These are phyloP conservation scores for Kuraishia cidri DNA, from an alignment of 805 yeast species.

Conservation along the genomic window DNA sequence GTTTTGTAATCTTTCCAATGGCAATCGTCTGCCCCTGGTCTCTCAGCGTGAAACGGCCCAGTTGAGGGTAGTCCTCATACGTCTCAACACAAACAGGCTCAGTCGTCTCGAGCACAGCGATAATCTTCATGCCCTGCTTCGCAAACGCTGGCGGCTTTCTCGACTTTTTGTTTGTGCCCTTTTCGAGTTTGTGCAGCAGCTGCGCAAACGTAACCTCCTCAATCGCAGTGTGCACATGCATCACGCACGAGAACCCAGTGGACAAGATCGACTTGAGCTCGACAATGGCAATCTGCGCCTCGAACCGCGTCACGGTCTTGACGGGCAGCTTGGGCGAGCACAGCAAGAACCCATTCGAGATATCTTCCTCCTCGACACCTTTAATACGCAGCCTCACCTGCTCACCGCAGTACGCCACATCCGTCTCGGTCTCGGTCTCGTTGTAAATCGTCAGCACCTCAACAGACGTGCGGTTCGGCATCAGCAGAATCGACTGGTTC, in stretches of 20 bases:
- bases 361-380: constrained; percentile 97
- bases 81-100: constrained; percentile 93
- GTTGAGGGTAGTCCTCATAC: constrained; percentile 85
- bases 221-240: constrained; percentile 98
- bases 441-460: constrained; percentile 86
- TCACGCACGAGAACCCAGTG: constrained; percentile 94
- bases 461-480: constrained; percentile 84
- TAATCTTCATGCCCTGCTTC: constrained; percentile 96
- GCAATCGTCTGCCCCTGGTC: constrained; percentile 98
- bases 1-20: constrained; percentile 93
- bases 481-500: constrained; percentile 64
- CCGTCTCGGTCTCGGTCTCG: constrained; percentile 94
- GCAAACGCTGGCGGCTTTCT: constrained; percentile 98
- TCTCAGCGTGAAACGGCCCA: constrained; percentile 97
- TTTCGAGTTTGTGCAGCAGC: constrained; percentile 87
- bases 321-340: constrained; percentile 85
- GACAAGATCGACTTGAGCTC: constrained; percentile 93
- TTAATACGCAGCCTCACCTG: constrained; percentile 90
- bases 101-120: constrained; percentile 79
- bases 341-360: constrained; percentile 84
- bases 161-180: constrained; percentile 93
- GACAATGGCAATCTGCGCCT: constrained; percentile 94
- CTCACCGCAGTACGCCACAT: constrained; percentile 88
- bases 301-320: constrained; percentile 81
- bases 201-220: constrained; percentile 84